Conservation (phyloP, 108 stramenopile genomes). For the Conticribra weissflogii region DNA sequence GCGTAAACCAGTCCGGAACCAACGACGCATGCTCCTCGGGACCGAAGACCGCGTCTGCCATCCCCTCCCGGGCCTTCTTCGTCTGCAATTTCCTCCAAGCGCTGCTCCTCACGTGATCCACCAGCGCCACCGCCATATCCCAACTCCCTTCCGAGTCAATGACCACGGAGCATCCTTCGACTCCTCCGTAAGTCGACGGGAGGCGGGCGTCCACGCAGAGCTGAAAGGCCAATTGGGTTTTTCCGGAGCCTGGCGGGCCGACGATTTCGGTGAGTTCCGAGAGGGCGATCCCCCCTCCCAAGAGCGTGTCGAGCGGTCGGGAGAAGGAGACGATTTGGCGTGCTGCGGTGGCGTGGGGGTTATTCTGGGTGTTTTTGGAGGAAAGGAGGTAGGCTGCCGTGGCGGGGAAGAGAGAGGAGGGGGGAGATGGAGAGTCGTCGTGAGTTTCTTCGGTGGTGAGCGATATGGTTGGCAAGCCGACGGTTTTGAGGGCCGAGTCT, state of each 20-base stretch:
- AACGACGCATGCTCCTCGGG: neutral
- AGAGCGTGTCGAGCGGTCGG: conserved; percentile 67
- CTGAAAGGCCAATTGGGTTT: conserved; percentile 96
- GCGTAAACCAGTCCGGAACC: conserved; percentile 50
- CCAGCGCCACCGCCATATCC: conserved; percentile 77
- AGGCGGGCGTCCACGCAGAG: conserved; percentile 87
- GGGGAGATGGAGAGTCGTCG: neutral
- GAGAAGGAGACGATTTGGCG: conserved; percentile 82
- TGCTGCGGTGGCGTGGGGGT: neutral
- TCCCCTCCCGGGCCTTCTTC: conserved; percentile 13
- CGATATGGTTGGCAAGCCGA: conserved; percentile 26
- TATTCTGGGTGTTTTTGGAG: conserved; percentile 16
- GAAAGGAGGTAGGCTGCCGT: conserved; percentile 44
- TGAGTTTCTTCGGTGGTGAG: neutral
- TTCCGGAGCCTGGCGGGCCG: conserved; percentile 92
- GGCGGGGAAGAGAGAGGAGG: conserved; percentile 1
- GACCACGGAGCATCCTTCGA: conserved; percentile 82
- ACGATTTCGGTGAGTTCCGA: conserved; percentile 91
- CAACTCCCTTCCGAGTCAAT: conserved; percentile 95
- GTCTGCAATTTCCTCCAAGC: conserved; percentile 38
- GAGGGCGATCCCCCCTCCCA: conserved; percentile 87
- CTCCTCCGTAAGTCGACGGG: conserved; percentile 83
- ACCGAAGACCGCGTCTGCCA: neutral
- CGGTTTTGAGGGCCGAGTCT: conserved; percentile 25
- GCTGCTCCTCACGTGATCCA: conserved; percentile 57